Conservation (phyloP, 768 basidiomycete genomes). For the Lentinula guzmanii region DNA sequence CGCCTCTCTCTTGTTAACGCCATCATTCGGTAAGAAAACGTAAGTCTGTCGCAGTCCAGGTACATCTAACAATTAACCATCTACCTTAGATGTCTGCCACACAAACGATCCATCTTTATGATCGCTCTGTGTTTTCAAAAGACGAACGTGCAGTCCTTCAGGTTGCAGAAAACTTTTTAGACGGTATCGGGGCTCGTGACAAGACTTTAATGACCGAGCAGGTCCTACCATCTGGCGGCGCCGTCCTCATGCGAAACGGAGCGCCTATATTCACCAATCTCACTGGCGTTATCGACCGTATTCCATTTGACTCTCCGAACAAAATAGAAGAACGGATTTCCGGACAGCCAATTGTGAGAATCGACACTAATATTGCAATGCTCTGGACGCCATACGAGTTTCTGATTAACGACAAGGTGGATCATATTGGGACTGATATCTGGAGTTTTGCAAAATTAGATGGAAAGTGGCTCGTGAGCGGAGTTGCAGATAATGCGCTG, state of each 20-base stretch:
- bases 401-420: conserved; percentile 5
- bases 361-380: conserved; percentile 13
- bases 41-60: too few species aligned
- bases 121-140: conserved; percentile 5
- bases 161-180: conserved; percentile 11
- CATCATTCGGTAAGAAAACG: not conserved
- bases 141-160: conserved; percentile 9
- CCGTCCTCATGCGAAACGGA: conserved; percentile 12
- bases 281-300: conserved; percentile 10
- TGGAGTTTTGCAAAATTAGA: conserved; percentile 11
- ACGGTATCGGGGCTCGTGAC: conserved; percentile 7
- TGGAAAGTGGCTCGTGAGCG: conserved; percentile 11
- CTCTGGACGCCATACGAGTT: conserved; percentile 15
- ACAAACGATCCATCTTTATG: not conserved
- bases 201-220: conserved; percentile 9
- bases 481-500: conserved; percentile 10
- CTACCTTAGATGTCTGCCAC: not conserved
- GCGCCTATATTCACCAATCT: conserved; percentile 8
- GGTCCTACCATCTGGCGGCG: conserved; percentile 11
- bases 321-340: conserved; percentile 7
- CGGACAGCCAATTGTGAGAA: conserved; percentile 4
- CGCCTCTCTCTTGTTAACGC: not conserved
- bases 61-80: too few species aligned
- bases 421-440: conserved; percentile 12
- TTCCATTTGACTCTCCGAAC: conserved; percentile 12